Evolutionary conservation across 192 early-diverging fungal genomes (phyloP).

Genomic region (Piromyces finnis): DNA sequence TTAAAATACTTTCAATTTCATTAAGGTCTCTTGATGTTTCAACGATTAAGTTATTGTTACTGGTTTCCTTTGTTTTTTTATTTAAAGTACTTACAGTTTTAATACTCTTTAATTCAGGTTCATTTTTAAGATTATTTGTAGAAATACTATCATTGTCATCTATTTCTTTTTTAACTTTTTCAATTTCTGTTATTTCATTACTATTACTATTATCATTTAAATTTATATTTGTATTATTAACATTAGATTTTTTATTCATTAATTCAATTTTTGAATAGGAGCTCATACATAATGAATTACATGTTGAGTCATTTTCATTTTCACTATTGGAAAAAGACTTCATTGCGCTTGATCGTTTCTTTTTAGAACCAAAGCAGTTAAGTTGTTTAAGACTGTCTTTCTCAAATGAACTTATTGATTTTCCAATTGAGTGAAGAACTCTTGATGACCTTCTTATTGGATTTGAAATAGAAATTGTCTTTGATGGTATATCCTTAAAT

Average conservation of each 20-base stretch:
- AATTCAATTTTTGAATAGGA: neutral
- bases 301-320: neutral
- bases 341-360: neutral
- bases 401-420: neutral
- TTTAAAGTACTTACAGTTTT: neutral
- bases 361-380: neutral
- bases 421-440: neutral
- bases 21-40: neutral
- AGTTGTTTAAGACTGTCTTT: neutral
- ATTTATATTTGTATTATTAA: neutral
- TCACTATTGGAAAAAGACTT: neutral
- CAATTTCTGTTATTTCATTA: neutral
- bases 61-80: neutral
- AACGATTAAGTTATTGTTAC: neutral
- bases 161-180: neutral
- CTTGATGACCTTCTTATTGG: neutral
- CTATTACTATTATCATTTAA: neutral
- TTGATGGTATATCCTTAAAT: too few species aligned
- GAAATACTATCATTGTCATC: neutral
- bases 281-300: neutral
- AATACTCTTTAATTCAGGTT: neutral
- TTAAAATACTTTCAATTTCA: neutral
- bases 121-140: neutral
- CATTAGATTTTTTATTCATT: neutral
- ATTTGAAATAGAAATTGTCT: neutral